Percentiles rank a stretch among this genome's conserved stretches.
Evolutionary conservation across 1,139 yeast species (phyloP).

Genomic region (Groenewaldozyma auringiensis): DNA sequence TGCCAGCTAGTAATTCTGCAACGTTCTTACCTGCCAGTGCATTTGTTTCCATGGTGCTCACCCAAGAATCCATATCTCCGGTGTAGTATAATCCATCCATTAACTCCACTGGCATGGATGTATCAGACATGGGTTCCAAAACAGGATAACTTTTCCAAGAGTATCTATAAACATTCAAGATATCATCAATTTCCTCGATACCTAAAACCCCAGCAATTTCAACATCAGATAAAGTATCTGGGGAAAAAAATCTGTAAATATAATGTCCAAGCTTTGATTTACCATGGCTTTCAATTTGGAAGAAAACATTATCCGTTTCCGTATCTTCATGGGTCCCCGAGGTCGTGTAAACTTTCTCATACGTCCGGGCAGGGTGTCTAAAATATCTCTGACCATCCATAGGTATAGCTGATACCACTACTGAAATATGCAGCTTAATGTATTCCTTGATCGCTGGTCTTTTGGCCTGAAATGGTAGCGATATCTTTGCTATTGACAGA

Average conservation of each 20-base stretch:
- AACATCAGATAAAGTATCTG: slow-evolving; percentile 17
- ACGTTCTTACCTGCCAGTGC: slow-evolving; percentile 42
- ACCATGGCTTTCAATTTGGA: not conserved
- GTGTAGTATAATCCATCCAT: slow-evolving; percentile 33
- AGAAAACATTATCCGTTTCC: not conserved
- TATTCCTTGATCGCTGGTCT: slow-evolving; percentile 24
- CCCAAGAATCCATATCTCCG: slow-evolving; percentile 38
- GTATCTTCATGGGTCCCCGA: slow-evolving; percentile 7
- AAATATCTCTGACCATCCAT: slow-evolving; percentile 16
- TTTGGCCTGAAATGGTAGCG: slow-evolving; percentile 9
- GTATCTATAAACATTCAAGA: slow-evolving; percentile 11
- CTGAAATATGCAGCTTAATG: slow-evolving; percentile 28
- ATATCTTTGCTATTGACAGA: slow-evolving; percentile 26
- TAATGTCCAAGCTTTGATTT: slow-evolving; percentile 21
- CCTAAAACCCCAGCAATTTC: slow-evolving; percentile 15
- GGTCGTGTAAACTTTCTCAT: slow-evolving; percentile 25
- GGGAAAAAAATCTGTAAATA: slow-evolving; percentile 38
- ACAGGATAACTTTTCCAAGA: slow-evolving; percentile 24
- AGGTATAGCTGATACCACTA: slow-evolving; percentile 20
- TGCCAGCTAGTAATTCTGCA: slow-evolving; percentile 11
- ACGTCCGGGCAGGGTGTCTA: slow-evolving; percentile 14
- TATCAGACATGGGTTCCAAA: slow-evolving; percentile 21
- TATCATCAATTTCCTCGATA: not conserved
- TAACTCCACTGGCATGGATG: slow-evolving; percentile 24
- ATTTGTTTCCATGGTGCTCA: slow-evolving; percentile 45